phyloP scores from a whole-genome alignment of 139 green algal genomes.

The Trebouxia sp. region DNA sequence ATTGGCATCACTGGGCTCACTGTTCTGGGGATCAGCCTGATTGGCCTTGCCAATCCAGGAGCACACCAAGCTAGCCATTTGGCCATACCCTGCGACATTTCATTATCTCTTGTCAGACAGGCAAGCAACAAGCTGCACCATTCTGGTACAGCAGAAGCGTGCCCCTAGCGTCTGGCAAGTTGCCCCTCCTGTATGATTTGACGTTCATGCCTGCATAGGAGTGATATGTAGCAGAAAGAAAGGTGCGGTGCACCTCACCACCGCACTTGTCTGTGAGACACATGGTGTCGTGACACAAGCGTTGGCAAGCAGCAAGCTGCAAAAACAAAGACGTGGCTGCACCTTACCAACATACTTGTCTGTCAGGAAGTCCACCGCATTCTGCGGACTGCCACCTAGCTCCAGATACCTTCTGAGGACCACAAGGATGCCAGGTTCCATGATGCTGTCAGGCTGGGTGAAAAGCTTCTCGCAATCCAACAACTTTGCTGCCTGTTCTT shows the following conservation, averaged over 20 bases:
- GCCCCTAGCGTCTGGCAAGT: too few relatives aligned
- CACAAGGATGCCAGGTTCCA: conserved; percentile 65
- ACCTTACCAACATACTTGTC: conserved; percentile 69
- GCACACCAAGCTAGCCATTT: conserved; percentile 69
- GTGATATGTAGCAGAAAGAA: too few relatives aligned
- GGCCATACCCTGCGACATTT: conserved; percentile 58
- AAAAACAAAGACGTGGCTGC: neutral
- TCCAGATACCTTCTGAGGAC: conserved; percentile 62
- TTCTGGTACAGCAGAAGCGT: too few relatives aligned
- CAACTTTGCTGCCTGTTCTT: conserved; percentile 13
- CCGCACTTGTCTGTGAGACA: too few relatives aligned
- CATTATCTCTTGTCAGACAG: neutral
- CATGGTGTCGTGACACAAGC: neutral
- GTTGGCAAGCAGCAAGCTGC: neutral
- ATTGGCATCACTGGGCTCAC: neutral
- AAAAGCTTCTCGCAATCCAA: conserved; percentile 39
- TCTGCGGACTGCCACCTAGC: conserved; percentile 55
- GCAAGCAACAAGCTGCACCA: neutral
- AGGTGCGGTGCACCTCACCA: too few relatives aligned
- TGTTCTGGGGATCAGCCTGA: neutral
- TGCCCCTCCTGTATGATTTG: too few relatives aligned
- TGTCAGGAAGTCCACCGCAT: conserved; percentile 58
- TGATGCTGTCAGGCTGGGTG: conserved; percentile 65
- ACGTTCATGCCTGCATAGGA: too few relatives aligned
- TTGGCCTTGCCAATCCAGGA: conserved; percentile 51